Base-by-base conservation (phyloP, 139 green algal species). In the Volvox africanus region DNA sequence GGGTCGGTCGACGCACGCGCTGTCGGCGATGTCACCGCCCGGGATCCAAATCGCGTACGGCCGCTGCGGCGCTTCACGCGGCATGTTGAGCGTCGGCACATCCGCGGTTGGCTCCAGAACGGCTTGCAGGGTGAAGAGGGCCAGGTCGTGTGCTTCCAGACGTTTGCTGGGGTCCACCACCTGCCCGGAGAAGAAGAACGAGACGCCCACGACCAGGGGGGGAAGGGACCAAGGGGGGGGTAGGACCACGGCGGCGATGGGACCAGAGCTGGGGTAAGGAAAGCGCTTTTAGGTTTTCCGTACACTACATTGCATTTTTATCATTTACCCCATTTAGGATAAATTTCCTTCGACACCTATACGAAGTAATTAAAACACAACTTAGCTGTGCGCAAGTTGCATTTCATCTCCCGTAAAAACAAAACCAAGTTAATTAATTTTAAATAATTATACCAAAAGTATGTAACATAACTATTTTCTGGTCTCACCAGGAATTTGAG, bases 21-120 rank as follows among this genome's bases (percentile, higher is more conserved):
- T 44, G 37, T 24, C 50, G 32, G 17, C n/a, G 62, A 36, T 32
- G 32, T 32, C 33, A 55, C 6, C 33, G 30, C 62, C 82, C 32
- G 82, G 82, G 62, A 88, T 61, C 82, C 82, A 88, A 22, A 88
- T 62, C 20, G 82, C 82, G 82, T 88, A 88, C 32, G 82, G 82
- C 21, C 82, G 82, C 17, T 37, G 62, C 11, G 82, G 82, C 22
- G 30, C 19, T 22, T 24, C 33, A 24, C 33, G 62, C 19, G 32
- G 33, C 82, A 88, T 88, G 61, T 77, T 61, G 61, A 87, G 81
- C 30, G 55, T 77, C 55, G 81, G 81, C 16, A 86, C 22, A 50
- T 86, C 80, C 18, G 50, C 1, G 61, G 18, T 14, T 28, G 81
- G 81, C 81, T 87, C n/a, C 81, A 76, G 5, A 28, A 87, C 14